Conservation (phyloP, 371 early-diverging fungal genomes). For the Chytridium lagenaria region DNA sequence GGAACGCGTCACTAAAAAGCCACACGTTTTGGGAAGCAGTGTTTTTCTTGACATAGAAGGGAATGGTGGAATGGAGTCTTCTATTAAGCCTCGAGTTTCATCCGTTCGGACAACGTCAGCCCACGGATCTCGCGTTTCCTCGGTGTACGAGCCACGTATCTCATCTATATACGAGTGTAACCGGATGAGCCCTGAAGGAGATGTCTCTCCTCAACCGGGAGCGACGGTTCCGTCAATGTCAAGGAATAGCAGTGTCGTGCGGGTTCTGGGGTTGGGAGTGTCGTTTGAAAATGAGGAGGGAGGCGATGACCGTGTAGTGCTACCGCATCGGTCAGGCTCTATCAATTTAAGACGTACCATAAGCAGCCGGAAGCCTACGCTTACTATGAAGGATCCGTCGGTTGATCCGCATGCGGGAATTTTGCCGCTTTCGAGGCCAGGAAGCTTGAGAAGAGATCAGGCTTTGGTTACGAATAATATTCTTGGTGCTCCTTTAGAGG, state of each 20-base stretch:
- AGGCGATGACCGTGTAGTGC: too few species aligned
- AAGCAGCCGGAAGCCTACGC: not conserved
- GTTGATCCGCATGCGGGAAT: not conserved
- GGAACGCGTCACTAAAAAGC: not conserved
- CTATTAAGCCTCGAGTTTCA: too few species aligned
- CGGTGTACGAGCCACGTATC: too few species aligned
- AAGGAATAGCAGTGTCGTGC: too few species aligned
- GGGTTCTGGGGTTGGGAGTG: too few species aligned
- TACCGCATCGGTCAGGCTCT: conserved; percentile 5
- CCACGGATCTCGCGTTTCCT: too few species aligned
- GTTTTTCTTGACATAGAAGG: not conserved
- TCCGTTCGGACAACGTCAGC: too few species aligned
- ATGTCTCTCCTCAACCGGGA: too few species aligned
- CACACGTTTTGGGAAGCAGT: not conserved
- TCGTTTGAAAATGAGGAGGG: too few species aligned
- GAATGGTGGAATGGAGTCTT: not conserved
- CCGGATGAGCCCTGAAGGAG: too few species aligned
- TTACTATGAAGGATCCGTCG: not conserved
- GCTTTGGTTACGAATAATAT: not conserved
- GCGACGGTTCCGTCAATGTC: too few species aligned
- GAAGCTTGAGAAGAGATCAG: conserved; percentile 9
- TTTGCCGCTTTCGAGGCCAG: not conserved
- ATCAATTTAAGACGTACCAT: not conserved
- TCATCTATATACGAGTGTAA: too few species aligned
- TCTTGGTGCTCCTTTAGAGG: not conserved